Evolutionary conservation across 352 stramenopile species (phyloP).

Genomic region (Elongisporangium anandrum): DNA sequence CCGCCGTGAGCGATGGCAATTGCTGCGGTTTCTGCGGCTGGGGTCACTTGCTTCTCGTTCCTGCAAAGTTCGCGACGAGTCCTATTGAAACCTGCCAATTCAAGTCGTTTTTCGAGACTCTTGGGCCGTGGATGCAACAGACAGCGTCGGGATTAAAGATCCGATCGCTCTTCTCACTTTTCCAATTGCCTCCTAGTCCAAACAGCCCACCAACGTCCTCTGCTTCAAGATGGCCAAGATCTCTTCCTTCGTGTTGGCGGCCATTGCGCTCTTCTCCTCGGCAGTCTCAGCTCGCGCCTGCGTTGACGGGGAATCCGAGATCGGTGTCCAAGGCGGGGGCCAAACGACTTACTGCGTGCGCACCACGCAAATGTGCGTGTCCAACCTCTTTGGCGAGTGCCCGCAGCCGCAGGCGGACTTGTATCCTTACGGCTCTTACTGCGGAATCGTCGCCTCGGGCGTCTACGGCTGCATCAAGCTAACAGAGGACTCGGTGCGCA

Average conservation of each 20-base stretch:
- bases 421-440: slow-evolving; percentile 13
- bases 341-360: slow-evolving; percentile 12
- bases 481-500: background rate
- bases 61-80: background rate
- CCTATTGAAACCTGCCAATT: background rate
- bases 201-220: background rate
- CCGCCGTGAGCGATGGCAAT: too few species aligned
- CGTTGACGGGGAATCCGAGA: slow-evolving; percentile 11
- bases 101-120: background rate
- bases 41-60: background rate
- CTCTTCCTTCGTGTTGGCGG: background rate
- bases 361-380: background rate
- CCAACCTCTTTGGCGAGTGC: slow-evolving; percentile 5
- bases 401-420: slow-evolving; percentile 9
- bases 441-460: slow-evolving; percentile 19
- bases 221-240: background rate
- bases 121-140: background rate
- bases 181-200: background rate
- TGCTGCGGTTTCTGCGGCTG: background rate
- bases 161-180: background rate
- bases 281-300: background rate
- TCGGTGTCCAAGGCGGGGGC: slow-evolving; percentile 18
- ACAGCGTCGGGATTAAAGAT: background rate
- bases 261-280: background rate
- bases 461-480: slow-evolving; percentile 20